Evolutionary conservation across 2,329 filamentous ascomycete genomes (phyloP), one percentile per base, ranked within the genome.

Genomic region (Pseudogymnoascus sp.): DNA sequence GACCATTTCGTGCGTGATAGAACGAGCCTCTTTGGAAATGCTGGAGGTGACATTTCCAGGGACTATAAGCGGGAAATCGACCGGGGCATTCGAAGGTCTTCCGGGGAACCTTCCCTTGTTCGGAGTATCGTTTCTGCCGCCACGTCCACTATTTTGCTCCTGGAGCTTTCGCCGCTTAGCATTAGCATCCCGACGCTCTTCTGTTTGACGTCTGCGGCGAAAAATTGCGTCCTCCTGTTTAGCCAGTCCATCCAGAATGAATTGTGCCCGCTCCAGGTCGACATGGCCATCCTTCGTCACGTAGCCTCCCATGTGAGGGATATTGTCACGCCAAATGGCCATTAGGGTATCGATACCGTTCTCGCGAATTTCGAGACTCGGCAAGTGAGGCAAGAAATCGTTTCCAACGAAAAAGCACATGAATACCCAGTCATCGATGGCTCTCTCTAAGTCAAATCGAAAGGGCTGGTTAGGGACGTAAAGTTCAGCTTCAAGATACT

Each of bases 331-430:
- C 94, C 95, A 99, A 61, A 99, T 94, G n/a, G 90, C 88, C 66
- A 92, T 96, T 61, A 99, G 79, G 0, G 92, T 95, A 71, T 99
- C 93, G 70, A 99, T 99, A 57, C 93, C 93, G 72, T 97, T 92
- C 71, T 99, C 94, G 63, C 94, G 86, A 72, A 99, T 97, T 73
- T 97, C 94, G 62, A 99, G 81, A 69, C 93, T 96, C n/a, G 94
- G 94, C 62, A 99, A 79, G 79, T 99, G 94, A 58, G 94, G 94
- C 67, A 99, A 77, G 77, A 99, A 99, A 78, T 99, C 95, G 74
- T 99, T 99, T 67, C 93, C 93, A 61, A 97, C 93, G 72, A 97
- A 97, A 77, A 95, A 97, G 76, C 93, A 97, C 86, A 97, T 94
- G 74, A 97, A 97, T 12, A 97, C 91, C 94, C 93, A 97, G 72